Evolutionary conservation across 495 filamentous ascomycete genomes (phyloP).

Genomic region (Melanomma pulvis-pyrius): DNA sequence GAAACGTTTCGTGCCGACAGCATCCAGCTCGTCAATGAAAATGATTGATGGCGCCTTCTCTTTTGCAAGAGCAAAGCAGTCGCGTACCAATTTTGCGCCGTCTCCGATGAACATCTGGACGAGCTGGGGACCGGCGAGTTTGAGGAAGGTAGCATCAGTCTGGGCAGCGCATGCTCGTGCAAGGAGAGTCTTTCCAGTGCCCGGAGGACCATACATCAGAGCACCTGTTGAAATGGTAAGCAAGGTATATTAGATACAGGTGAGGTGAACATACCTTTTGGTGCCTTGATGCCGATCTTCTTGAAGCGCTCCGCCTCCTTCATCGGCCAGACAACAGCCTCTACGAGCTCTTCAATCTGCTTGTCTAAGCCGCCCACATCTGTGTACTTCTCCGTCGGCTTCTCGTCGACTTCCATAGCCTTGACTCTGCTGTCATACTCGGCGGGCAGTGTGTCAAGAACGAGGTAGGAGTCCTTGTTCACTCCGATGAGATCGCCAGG

Average conservation of each 20-base stretch:
- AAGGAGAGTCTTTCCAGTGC: constrained; percentile 94
- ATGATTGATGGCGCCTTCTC: constrained; percentile 99
- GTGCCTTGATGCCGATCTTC: constrained; percentile 99
- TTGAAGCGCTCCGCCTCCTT: constrained; percentile 98
- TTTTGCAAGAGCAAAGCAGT: constrained; percentile 96
- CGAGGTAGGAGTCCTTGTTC: constrained; percentile 99
- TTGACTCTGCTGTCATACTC: constrained; percentile 99
- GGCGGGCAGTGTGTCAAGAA: constrained; percentile 95
- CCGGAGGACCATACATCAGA: constrained; percentile 97
- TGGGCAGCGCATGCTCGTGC: constrained; percentile 96
- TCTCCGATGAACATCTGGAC: constrained; percentile 99
- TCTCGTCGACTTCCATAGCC: constrained; percentile 99
- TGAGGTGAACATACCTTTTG: constrained; percentile 71
- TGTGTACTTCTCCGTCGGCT: constrained; percentile 98
- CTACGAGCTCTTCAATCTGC: constrained; percentile 99
- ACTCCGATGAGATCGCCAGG: constrained; percentile 97
- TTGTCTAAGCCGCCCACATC: constrained; percentile 98
- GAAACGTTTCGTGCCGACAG: constrained; percentile 97
- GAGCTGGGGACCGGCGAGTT: constrained; percentile 96
- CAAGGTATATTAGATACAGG: neutral
- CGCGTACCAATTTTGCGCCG: constrained; percentile 94
- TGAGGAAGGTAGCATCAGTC: constrained; percentile 98
- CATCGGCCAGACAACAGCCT: constrained; percentile 99
- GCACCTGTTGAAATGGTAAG: constrained; percentile 22
- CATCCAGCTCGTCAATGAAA: constrained; percentile 98